phyloP scores from a whole-genome alignment of 2,329 filamentous ascomycete species.

The Alternaria novae-zelandiae region DNA sequence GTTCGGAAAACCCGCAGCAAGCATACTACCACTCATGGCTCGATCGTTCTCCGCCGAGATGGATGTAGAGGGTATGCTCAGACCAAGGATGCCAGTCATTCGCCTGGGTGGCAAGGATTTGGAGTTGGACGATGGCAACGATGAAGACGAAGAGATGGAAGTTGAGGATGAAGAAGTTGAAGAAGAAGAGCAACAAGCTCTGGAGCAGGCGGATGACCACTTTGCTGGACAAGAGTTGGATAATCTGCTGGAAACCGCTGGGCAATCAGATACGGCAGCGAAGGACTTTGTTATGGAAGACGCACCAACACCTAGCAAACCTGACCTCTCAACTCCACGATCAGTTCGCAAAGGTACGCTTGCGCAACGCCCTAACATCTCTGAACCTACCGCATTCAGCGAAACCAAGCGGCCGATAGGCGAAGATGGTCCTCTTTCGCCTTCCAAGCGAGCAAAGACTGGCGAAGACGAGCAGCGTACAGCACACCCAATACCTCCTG shows the following conservation, averaged over 20 bases:
- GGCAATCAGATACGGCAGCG: constrained; percentile 10
- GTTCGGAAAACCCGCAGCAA: constrained; percentile 68
- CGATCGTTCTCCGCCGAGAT: constrained; percentile 68
- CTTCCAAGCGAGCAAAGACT: constrained; percentile 38
- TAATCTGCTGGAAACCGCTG: constrained; percentile 25
- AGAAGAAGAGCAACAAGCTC: constrained; percentile 47
- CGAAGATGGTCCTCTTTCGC: constrained; percentile 28
- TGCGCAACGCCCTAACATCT: neutral
- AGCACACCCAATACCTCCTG: constrained; percentile 4
- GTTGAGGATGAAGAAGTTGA: constrained; percentile 49
- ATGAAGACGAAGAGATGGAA: constrained; percentile 25
- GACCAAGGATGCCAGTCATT: constrained; percentile 56
- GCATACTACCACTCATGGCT: constrained; percentile 80
- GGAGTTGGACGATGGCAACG: constrained; percentile 33
- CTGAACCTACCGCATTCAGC: constrained; percentile 1
- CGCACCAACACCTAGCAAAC: neutral
- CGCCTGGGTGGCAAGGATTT: constrained; percentile 29
- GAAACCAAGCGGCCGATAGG: constrained; percentile 33
- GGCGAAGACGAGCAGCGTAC: constrained; percentile 14
- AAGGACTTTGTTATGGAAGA: constrained; percentile 27
- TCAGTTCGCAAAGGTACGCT: neutral
- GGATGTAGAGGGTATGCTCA: constrained; percentile 74
- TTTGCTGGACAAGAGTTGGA: constrained; percentile 45
- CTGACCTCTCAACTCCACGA: neutral
- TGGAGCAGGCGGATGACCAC: constrained; percentile 54